Base-by-base conservation (phyloP, 805 yeast species). In the Lachancea kluyveri region DNA sequence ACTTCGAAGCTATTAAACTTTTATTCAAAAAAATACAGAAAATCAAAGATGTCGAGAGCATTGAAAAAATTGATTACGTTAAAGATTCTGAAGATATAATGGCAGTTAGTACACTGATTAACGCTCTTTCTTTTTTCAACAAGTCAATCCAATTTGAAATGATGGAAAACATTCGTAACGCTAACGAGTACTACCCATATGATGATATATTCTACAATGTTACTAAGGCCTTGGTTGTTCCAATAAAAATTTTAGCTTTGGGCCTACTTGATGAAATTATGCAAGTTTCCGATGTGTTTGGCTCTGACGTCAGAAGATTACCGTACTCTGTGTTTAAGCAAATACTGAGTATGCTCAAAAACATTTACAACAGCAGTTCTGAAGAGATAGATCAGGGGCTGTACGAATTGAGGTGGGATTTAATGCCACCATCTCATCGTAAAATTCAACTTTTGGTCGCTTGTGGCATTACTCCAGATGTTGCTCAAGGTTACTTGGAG, bases 291-390 rank as follows among this genome's bases (percentile, higher is more conserved):
- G 48, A 50, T 1, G 33, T 54, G 0, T 52, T 61, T n/a, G 38
- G 51, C 4, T 37, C 49, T 9, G 52, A 43, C 6, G 36, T 43
- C 4, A 42, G 48, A 11, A 43, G 48, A n/a, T 40, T 62, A 3
- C 68, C 68, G 5, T 53, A 54, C 17, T 46, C 55, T 1, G 57
- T 75, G 4, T 57, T 72, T 27, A 70, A 69, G 17, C 70, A 68
- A 36, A 31, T 74, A 1, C 53, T 74, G 11, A 51, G 60, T 3
- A 58, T 77, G 24, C 50, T 71, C 18, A 65, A 63, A 28, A 60
- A 65, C 28, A 57, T 68, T 1, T 71, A 60, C 41, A 53, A 54
- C 7, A 48, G 55, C 1, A 50, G 53, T n/a, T 57, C 64, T 5
- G 68, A 65, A 14, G 46, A 53, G 4, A 55, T 56, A 6, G 57